A percentile compares a stretch with the other conserved stretches of the same genome.
Conservation (phyloP, 1,284 basidiomycete species). For the Butyriboletus regius region DNA sequence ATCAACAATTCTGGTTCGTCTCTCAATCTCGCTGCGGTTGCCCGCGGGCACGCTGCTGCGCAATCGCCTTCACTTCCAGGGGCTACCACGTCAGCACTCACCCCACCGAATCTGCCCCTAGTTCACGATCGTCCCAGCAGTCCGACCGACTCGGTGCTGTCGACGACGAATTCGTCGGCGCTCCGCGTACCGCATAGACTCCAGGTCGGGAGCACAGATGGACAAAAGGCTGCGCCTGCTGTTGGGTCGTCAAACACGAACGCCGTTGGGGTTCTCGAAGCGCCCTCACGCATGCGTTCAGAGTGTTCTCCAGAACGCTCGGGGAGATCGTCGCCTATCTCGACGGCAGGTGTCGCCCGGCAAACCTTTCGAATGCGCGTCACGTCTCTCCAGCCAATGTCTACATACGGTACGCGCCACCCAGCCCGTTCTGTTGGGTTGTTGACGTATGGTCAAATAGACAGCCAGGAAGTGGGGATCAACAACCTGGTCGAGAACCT, state of each 20-base stretch:
- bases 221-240: slow-evolving; percentile 76
- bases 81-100: slow-evolving; percentile 20
- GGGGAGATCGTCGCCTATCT: slow-evolving; percentile 63
- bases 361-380: slow-evolving; percentile 41
- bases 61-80: slow-evolving; percentile 32
- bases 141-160: slow-evolving; percentile 66
- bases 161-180: slow-evolving; percentile 56
- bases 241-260: slow-evolving; percentile 72
- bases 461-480: slow-evolving; percentile 81
- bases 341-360: slow-evolving; percentile 47
- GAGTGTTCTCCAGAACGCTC: slow-evolving; percentile 62
- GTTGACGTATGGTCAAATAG: slow-evolving; percentile 35
- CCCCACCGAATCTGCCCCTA: slow-evolving; percentile 33
- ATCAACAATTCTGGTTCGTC: slow-evolving; percentile 66
- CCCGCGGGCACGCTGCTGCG: slow-evolving; percentile 36
- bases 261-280: slow-evolving; percentile 68
- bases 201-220: slow-evolving; percentile 60
- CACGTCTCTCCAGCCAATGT: slow-evolving; percentile 51
- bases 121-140: slow-evolving; percentile 53
- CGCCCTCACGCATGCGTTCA: slow-evolving; percentile 53
- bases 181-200: slow-evolving; percentile 55
- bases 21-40: slow-evolving; percentile 40
- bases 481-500: slow-evolving; percentile 79
- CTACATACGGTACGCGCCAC: slow-evolving; percentile 57
- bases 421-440: not conserved